phyloP scores from a whole-genome alignment of 352 stramenopile genomes.

The Phytophthora aleatoria region DNA sequence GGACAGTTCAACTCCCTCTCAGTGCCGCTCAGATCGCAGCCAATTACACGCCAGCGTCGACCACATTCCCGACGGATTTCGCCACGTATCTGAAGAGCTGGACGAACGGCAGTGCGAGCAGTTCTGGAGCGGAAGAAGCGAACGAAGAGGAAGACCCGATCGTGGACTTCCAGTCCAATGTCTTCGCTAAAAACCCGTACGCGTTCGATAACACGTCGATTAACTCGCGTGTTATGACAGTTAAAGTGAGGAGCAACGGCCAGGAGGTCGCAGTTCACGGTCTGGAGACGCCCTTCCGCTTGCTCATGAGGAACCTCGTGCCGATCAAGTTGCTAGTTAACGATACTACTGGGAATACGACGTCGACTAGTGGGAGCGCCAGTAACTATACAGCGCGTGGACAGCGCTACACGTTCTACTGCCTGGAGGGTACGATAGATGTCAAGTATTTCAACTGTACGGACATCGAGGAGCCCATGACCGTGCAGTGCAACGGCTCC shows the following conservation, averaged over 20 bases:
- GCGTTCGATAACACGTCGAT: slow-evolving; percentile 49
- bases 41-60: slow-evolving; percentile 57
- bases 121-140: neutral
- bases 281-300: slow-evolving; percentile 47
- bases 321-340: slow-evolving; percentile 26
- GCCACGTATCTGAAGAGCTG: slow-evolving; percentile 30
- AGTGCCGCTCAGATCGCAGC: slow-evolving; percentile 48
- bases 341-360: slow-evolving; percentile 4
- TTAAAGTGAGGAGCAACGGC: slow-evolving; percentile 50
- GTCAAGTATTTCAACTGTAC: slow-evolving; percentile 65
- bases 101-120: slow-evolving; percentile 6
- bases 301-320: slow-evolving; percentile 60
- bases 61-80: slow-evolving; percentile 57
- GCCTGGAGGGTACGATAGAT: slow-evolving; percentile 47
- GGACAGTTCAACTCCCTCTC: slow-evolving; percentile 40
- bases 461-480: slow-evolving; percentile 39
- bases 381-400: slow-evolving; percentile 11
- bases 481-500: slow-evolving; percentile 58
- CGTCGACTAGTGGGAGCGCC: slow-evolving; percentile 15
- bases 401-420: slow-evolving; percentile 50
- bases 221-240: slow-evolving; percentile 66
- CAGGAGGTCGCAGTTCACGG: slow-evolving; percentile 41
- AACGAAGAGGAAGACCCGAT: slow-evolving; percentile 39
- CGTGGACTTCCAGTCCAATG: slow-evolving; percentile 65
- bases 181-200: slow-evolving; percentile 74